A percentile compares a stretch with the other conserved stretches of the same genome.
These are phyloP conservation scores for Sporobolomyces pararoseus DNA, from an alignment of 768 basidiomycete species.

Conservation along the genomic window DNA sequence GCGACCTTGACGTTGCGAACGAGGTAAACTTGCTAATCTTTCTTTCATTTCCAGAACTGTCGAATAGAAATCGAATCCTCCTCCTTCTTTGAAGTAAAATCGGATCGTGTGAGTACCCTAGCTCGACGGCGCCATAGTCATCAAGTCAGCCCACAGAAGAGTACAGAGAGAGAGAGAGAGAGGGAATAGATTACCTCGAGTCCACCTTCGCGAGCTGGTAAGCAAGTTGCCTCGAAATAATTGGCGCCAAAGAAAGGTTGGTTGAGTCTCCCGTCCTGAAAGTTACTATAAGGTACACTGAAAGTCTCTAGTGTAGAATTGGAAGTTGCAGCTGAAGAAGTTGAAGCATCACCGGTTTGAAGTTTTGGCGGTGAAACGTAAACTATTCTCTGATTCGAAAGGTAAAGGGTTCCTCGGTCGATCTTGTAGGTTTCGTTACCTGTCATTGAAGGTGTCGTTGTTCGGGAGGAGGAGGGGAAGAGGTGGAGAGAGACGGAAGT, in stretches of 20 bases:
- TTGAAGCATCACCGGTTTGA: not conserved
- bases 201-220: conserved; percentile 5
- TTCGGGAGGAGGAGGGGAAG: not conserved
- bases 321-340: not conserved
- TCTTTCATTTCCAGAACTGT: conserved; percentile 35
- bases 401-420: conserved; percentile 1
- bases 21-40: not conserved
- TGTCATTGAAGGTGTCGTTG: not conserved
- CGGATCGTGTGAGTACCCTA: conserved; percentile 25
- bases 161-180: not conserved
- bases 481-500: conserved; percentile 12
- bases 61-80: conserved; percentile 36
- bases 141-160: no score
- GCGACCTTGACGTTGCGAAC: not conserved
- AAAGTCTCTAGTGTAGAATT: not conserved
- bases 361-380: conserved; percentile 11
- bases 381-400: conserved; percentile 31
- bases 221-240: conserved; percentile 21
- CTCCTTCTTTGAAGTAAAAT: conserved; percentile 38
- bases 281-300: conserved; percentile 19
- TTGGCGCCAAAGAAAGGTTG: conserved; percentile 38
- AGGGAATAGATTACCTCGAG: conserved; percentile 6
- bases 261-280: conserved; percentile 30
- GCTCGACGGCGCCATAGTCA: no score
- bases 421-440: not conserved